Base-by-base conservation (phyloP, 148 eudicot genomes). In the Rhododendron henanense region DNA sequence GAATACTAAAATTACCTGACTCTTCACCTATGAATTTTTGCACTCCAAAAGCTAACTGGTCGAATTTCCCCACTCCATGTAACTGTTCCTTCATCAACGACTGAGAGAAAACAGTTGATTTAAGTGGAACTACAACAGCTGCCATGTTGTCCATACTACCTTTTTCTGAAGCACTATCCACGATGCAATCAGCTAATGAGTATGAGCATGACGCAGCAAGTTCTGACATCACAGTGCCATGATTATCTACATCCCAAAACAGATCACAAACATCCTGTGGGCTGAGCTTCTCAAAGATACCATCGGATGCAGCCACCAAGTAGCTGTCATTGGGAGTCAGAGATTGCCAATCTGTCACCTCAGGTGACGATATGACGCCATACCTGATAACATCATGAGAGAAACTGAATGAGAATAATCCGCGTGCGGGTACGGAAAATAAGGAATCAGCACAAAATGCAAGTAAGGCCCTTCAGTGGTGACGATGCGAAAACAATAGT, bases 301-400 rank as follows among this genome's bases (percentile, higher is more conserved):
- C 99, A 93, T 97, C 99, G 80, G 99, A 92, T 80, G 96, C 98
- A 86, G 95, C 96, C 81, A 97, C 91, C 83, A 97, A 86, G 89
- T 93, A 95, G 90, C 93, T 94, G 85, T 97, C 99, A 86, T 93
- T 97, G 88, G 81, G 90, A 84, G 91, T 86, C 88, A 97, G 88
- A 87, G 93, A 94, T 89, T 91, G 95, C 99, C 99, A 97, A 86
- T 92, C 99, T 86, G 96, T 93, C 87, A 97, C 94, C 93, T 97
- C 99, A 15, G 99, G 98, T 83, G 90, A 88, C 79, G 99, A 91
- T 89, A 93, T 91, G 86, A 97, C 99, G 28, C 98, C 99, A 91
- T 88, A 97, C 78, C 98, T 97, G 91, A 89, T 23, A 89, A 78
- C 61, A 67, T 67, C 28, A 44, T 25, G 39, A 87, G 76, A 83